Evolutionary conservation across 768 basidiomycete species (phyloP), one percentile per base, ranked within the genome.

Genomic region (Lactarius vividus): DNA sequence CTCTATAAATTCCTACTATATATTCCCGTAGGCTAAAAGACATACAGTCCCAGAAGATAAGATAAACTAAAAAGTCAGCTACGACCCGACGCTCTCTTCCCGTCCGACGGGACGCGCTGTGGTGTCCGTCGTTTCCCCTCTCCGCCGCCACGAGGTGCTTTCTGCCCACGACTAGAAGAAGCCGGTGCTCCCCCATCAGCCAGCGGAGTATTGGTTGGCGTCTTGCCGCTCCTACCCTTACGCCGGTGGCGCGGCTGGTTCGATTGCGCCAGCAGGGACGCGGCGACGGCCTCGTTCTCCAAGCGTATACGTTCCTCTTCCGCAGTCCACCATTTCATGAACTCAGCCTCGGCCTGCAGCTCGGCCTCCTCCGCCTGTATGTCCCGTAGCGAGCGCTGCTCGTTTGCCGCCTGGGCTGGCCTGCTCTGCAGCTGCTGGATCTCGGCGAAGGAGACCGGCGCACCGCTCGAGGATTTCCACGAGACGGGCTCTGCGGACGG

Each of bases 291-390:
- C 44, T 57, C 61, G 61, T 79, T 78, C 74, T 89, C 87, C 39
- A 78, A 69, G 69, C 77, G 81, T n/a, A 91, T 74, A 18, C 90
- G 80, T 71, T 84, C 86, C 74, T 94, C 92, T 75, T 96, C 95
- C 8, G 82, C 86, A 1, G 85, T 79, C 93, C 94, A 97, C 95
- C 95, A 97, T 70, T 79, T 83, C 74, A 96, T 74, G 73, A 97
- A 98, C 66, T 91, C 91, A 0, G 20, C 68, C 37, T 70, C 70
- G 4, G 57, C 68, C 61, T 63, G 64, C 31, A 81, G 80, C 49
- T 82, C 84, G 39, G 77, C 79, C 73, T 95, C 93, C 73, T 97
- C 94, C 65, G 88, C 85, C 74, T 96, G 94, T 52, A 97, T 98
- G 67, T 96, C 88, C 18, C 80, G 78, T 64, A 96, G 77, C 31